A percentile compares a stretch with the other conserved stretches of the same genome.
phyloP scores from a whole-genome alignment of 306 rosid species.

The Ormosia emarginata region DNA sequence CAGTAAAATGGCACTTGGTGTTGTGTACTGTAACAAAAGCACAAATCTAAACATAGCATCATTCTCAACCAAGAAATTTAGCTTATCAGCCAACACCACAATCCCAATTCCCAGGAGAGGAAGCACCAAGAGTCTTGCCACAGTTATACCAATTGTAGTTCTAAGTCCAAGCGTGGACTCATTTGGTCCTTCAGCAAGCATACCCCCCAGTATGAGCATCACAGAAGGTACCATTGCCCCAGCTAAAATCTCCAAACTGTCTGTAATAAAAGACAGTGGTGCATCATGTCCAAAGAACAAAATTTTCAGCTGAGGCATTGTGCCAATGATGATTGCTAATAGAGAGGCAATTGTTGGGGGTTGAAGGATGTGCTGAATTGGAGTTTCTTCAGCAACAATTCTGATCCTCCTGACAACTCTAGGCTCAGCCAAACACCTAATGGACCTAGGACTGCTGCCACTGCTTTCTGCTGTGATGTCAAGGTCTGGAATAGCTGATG shows the following conservation, averaged over 20 bases:
- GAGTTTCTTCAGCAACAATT: slow-evolving; percentile 54
- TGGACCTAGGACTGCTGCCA: slow-evolving; percentile 33
- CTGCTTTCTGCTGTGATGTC: slow-evolving; percentile 25
- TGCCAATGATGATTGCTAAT: slow-evolving; percentile 46
- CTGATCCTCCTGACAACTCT: slow-evolving; percentile 51
- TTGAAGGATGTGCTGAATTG: slow-evolving; percentile 54
- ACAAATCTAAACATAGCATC: slow-evolving; percentile 51
- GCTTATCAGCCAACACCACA: slow-evolving; percentile 36
- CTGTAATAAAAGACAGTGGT: slow-evolving; percentile 46
- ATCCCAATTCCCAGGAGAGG: slow-evolving; percentile 51
- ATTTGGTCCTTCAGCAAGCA: slow-evolving; percentile 69
- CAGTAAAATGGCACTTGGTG: slow-evolving; percentile 58
- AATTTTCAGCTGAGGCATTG: slow-evolving; percentile 46
- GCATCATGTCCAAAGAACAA: slow-evolving; percentile 50
- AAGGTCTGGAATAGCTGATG: slow-evolving; percentile 24
- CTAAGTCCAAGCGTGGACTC: slow-evolving; percentile 47
- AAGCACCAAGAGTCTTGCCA: slow-evolving; percentile 54
- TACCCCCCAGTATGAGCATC: slow-evolving; percentile 63
- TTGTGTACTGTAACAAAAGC: slow-evolving; percentile 57
- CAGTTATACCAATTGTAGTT: slow-evolving; percentile 49
- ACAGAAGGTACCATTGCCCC: slow-evolving; percentile 55
- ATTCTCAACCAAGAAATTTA: slow-evolving; percentile 33
- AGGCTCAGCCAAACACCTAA: slow-evolving; percentile 55
- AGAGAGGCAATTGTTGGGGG: slow-evolving; percentile 65
- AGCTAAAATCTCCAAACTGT: slow-evolving; percentile 46